Base-by-base conservation (phyloP, 2,329 filamentous ascomycete genomes). In the Purpureocillium lavendulum region DNA sequence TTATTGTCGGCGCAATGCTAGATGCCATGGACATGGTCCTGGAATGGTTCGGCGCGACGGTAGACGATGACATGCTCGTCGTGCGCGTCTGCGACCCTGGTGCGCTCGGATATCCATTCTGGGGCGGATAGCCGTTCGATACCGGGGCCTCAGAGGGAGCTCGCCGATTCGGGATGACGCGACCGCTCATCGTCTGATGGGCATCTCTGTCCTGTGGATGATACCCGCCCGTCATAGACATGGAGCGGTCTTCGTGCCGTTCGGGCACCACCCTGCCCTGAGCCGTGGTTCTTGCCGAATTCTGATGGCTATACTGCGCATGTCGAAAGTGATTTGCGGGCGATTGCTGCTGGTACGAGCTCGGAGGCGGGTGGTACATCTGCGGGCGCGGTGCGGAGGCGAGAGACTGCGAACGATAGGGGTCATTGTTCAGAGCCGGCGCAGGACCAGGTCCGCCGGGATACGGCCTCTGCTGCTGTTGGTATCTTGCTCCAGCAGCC, bases 21-120 rank as follows among this genome's bases (percentile, higher is more conserved):
- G 88, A 95, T 26, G 89, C 87, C 85, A 95, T 94, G 2, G 88
- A 95, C 80, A 95, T 89, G 33, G 87, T 83, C 42, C 89, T 73
- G 38, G 58, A 61, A 50, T 69, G 69, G 47, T 77, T 70, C 30
- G 53, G 49, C 16, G 58, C 57, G 28, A 64, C 63, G 21, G 58
- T 67, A 10, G 76, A 77, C 7, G 74, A 80, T 28, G 69, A 67
- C 70, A 80, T 79, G 49, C 75, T 80, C 39, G 75, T 70, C n/a
- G 74, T 76, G 45, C 72, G 70, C 35, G 72, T 77, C 50, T 76
- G 72, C 13, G 65, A 64, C 42, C 71, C 78, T 26, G 69, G 75
- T 18, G 67, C 62, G 40, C 66, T 60, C 15, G 61, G 46, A 46
- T 70, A 69, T 1, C 61, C 58, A 41, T 60, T 62, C 4, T 60